Evolutionary conservation across 2,329 filamentous ascomycete species (phyloP).

Genomic region (Aspergillus glaucus): DNA sequence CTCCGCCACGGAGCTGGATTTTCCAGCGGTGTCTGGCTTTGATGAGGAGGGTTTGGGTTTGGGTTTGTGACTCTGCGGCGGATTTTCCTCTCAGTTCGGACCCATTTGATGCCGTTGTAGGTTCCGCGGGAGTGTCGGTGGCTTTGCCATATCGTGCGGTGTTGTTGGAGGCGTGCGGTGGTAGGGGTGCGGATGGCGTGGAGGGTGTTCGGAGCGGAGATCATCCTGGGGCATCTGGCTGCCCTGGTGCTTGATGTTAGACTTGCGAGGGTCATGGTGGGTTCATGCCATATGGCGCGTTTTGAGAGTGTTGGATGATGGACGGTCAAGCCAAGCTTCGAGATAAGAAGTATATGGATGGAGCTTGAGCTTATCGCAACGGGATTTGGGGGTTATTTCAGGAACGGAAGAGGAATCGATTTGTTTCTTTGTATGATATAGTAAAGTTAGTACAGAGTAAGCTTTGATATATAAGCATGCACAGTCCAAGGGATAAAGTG

Average conservation of each 20-base stretch:
- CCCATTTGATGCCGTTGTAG: neutral
- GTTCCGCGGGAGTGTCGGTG: neutral
- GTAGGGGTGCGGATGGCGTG: neutral
- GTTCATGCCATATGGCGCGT: neutral
- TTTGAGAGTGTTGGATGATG: neutral
- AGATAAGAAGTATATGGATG: neutral
- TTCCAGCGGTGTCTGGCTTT: neutral
- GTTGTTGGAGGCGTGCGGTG: neutral
- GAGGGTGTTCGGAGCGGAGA: neutral
- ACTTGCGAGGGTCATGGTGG: neutral
- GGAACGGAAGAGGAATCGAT: no score
- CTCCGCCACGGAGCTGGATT: neutral
- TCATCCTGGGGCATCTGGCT: neutral
- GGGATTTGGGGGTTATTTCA: no score
- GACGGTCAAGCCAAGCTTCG: neutral
- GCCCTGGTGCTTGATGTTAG: neutral
- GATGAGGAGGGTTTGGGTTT: neutral
- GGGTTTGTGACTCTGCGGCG: neutral
- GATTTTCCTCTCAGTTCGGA: neutral
- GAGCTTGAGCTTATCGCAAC: no score
- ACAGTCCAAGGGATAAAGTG: neutral
- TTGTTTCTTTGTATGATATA: no score
- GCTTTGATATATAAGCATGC: neutral
- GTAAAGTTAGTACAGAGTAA: neutral
- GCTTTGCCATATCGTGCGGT: neutral